Evolutionary conservation across 2,329 filamentous ascomycete species (phyloP).

Genomic region (Colletotrichum costaricense): DNA sequence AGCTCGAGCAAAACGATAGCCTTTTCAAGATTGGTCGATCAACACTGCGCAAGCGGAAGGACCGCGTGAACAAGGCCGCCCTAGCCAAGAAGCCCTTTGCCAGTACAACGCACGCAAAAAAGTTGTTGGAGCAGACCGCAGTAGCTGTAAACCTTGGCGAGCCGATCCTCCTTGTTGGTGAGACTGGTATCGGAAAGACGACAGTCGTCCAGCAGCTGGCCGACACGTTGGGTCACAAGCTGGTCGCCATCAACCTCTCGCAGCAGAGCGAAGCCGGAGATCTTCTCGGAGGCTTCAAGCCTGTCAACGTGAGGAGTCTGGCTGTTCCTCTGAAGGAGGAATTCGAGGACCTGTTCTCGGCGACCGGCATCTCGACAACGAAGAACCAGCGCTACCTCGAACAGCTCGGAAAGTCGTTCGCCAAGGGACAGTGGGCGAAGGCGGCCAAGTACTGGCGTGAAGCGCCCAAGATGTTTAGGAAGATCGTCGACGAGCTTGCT

Average conservation of each 20-base stretch:
- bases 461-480: constrained; percentile 87
- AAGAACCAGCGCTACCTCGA: constrained; percentile 91
- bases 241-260: constrained; percentile 94
- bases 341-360: constrained; percentile 88
- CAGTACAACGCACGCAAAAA: constrained; percentile 85
- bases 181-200: constrained; percentile 98
- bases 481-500: constrained; percentile 69
- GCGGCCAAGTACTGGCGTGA: constrained; percentile 89
- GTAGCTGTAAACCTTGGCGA: constrained; percentile 87
- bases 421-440: constrained; percentile 87
- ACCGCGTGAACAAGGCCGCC: constrained; percentile 57
- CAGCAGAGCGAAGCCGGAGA: constrained; percentile 99
- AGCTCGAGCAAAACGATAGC: constrained; percentile 70
- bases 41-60: constrained; percentile 67
- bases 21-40: constrained; percentile 75
- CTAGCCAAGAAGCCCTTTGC: constrained; percentile 80
- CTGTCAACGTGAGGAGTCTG: constrained; percentile 88
- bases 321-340: constrained; percentile 92
- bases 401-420: constrained; percentile 81
- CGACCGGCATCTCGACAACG: constrained; percentile 84
- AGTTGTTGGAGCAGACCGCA: constrained; percentile 88
- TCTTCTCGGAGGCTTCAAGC: constrained; percentile 94
- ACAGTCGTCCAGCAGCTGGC: constrained; percentile 95
- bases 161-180: constrained; percentile 93
- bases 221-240: constrained; percentile 82